Base-by-base conservation (phyloP, 23 red algal genomes). In the Gracilaria domingensis region DNA sequence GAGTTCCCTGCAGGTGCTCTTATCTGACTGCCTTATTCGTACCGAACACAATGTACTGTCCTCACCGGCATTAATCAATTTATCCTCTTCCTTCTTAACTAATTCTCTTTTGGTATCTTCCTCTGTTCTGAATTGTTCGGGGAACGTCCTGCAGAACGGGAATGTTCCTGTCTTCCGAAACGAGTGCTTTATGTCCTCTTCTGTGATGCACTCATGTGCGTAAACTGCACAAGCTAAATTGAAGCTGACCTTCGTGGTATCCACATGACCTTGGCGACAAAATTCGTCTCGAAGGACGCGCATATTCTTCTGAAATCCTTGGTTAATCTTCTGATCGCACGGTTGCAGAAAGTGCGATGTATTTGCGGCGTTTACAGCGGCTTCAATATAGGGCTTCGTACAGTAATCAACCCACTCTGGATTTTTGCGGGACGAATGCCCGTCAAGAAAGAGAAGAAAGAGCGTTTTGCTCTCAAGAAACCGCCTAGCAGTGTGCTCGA, bases 271-370 rank as follows among this genome's bases (percentile, higher is more conserved):
- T 28, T 53, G 40, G 16, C 64, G 16, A 58, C 36, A 55, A 59
- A 75, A 21, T 0, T 69, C 45, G 47, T 75, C 61, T 18, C 66
- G 29, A 20, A 75, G 25, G 30, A 26, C 66, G n/a, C 47, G 39
- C 30, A 87, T 51, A 30, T 55, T 16, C 65, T 87, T 29, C n/a
- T n/a, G n/a, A 58, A 87, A 87, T 75, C 75, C 38, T 54, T 87
- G 30, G 25, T 87, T 87, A 47, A 40, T 87, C 84, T 16, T 71
- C 25, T 49, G 34, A 87, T n/a, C n/a, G n/a, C n/a, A n/a, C n/a
- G n/a, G n/a, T n/a, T n/a, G n/a, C n/a, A n/a, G n/a, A n/a, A n/a
- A n/a, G n/a, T n/a, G n/a, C n/a, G n/a, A n/a, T n/a, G n/a, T n/a
- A n/a, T n/a, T n/a, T n/a, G n/a, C n/a, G n/a, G n/a, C n/a, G n/a